These are phyloP conservation scores for Blastocrithidia nonstop DNA, from an alignment of 208 protist genomes.

Conservation along the genomic window DNA sequence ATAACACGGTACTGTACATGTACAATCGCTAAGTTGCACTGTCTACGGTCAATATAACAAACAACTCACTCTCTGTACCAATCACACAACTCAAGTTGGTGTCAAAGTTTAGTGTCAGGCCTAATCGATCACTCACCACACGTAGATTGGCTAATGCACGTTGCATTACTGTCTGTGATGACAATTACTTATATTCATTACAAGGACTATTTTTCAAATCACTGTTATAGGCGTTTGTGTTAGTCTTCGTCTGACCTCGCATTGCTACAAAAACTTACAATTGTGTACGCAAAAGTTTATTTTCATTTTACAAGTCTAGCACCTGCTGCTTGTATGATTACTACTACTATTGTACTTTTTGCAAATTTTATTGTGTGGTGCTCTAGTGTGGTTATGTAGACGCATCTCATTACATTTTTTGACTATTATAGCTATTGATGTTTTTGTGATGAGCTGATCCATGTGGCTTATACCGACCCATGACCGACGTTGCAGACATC, in stretches of 20 bases:
- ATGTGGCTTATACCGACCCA: too few species aligned
- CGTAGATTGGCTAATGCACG: conserved; percentile 37
- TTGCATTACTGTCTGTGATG: too few species aligned
- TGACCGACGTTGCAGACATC: too few species aligned
- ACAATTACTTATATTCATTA: too few species aligned
- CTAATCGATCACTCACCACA: conserved; percentile 23
- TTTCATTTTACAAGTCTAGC: conserved; percentile 17
- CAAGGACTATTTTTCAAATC: not conserved
- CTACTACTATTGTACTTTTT: too few species aligned
- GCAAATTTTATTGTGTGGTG: too few species aligned
- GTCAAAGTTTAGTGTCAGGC: conserved; percentile 44
- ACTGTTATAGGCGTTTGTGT: not conserved
- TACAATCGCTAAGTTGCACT: conserved; percentile 60
- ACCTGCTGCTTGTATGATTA: conserved; percentile 15
- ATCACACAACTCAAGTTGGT: conserved; percentile 55
- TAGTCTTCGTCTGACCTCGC: conserved; percentile 9
- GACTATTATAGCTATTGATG: too few species aligned
- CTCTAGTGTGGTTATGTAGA: too few species aligned
- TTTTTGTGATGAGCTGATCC: too few species aligned
- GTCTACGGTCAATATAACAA: conserved; percentile 59
- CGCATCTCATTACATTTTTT: too few species aligned
- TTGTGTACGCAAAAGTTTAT: conserved; percentile 10
- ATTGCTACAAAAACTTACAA: conserved; percentile 6
- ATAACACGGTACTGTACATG: conserved; percentile 60
- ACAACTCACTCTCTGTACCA: conserved; percentile 40